phyloP scores from a whole-genome alignment of 2,329 filamentous ascomycete species.

The Neoscytalidium dimidiatum region DNA sequence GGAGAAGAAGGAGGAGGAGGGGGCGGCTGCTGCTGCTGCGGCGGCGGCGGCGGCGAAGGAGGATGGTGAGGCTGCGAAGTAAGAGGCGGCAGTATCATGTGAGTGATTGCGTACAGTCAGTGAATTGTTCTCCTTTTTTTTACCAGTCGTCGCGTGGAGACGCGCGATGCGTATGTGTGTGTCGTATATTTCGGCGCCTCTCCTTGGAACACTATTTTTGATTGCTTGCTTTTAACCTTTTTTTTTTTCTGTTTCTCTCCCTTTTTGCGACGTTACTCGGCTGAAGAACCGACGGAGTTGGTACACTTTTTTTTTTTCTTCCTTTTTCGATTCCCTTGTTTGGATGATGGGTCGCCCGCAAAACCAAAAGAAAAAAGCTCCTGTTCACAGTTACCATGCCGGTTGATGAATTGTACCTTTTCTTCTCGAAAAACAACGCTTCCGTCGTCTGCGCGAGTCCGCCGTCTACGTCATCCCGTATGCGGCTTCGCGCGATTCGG shows the following conservation, averaged over 20 bases:
- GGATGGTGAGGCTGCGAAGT: constrained; percentile 25
- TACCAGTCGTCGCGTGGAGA: not conserved
- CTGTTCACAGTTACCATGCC: no score
- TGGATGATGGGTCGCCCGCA: no score
- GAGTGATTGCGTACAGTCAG: not conserved
- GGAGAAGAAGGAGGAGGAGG: constrained; percentile 38
- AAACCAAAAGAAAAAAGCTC: no score
- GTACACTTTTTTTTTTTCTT: not conserved
- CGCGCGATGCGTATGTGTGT: not conserved
- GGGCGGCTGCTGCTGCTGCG: constrained; percentile 49
- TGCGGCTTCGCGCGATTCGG: no score
- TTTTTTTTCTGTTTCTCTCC: not conserved
- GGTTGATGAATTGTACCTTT: no score
- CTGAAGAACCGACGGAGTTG: not conserved
- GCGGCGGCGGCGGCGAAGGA: constrained; percentile 39
- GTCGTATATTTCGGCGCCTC: not conserved
- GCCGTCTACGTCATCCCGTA: no score
- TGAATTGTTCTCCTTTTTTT: not conserved
- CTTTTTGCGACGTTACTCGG: not conserved
- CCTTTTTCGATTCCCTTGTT: not conserved
- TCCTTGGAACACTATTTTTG: not conserved
- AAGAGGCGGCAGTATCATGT: not conserved
- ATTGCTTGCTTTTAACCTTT: not conserved
- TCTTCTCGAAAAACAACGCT: no score
- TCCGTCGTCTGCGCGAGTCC: no score